Base-by-base conservation (phyloP, 306 rosid genomes). In the Rubus parviflorus region DNA sequence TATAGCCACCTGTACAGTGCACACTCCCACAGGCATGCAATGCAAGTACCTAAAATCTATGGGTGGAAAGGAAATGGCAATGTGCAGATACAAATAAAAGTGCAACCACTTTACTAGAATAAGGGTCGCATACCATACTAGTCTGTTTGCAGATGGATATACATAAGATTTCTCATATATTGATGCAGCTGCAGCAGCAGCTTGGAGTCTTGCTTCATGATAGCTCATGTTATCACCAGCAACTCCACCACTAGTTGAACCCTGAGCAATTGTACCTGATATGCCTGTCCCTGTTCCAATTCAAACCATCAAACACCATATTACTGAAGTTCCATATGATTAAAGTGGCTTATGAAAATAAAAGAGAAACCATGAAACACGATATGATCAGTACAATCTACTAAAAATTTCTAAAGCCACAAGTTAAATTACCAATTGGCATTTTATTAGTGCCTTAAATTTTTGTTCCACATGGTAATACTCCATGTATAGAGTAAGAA, bases 101-200 rank as follows among this genome's bases (percentile, higher is more conserved):
- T 13, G 72, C 61, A 62, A 15, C 57, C 16, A 53, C 58, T 72
- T 23, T 35, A 8, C 15, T 43, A 71, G 70, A 66, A 69, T 58
- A 67, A 69, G 83, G 19, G 9, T n/a, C 1, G 20, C 87, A 60
- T 96, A 96, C 99, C 99, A 83, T 60, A 53, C 94, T 77, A 85
- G 81, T 47, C 96, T 82, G 82, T 83, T 82, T 81, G 91, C 83
- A 49, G 89, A 81, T 56, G 91, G 89, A 81, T 85, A 88, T 45
- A 88, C 89, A 67, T 64, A 81, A 80, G 98, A 95, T 77, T 89
- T 95, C 90, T 89, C 97, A 80, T 95, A 95, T 78, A 90, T 82
- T 53, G 97, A 86, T 71, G 98, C 98, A 38, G 98, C 97, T 6
- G 93, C 89, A 17, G 97, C 97, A n/a, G 97, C 97, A 68, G 98